These are phyloP conservation scores for Coccomyxa subellipsoidea DNA, from an alignment of 163 green algal genomes.

Conservation along the genomic window DNA sequence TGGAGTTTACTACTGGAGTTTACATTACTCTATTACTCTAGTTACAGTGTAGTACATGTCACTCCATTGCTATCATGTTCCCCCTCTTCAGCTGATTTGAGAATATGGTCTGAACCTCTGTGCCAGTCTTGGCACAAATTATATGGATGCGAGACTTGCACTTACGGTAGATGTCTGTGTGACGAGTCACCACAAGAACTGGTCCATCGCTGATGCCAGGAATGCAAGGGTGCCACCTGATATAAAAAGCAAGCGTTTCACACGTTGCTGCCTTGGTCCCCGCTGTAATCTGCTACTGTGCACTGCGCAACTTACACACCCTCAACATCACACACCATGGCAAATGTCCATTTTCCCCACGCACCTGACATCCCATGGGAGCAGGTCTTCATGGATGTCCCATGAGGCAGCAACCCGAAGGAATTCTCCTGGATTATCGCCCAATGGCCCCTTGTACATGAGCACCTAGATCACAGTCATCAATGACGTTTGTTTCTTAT, in stretches of 20 bases:
- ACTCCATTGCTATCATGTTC: not conserved
- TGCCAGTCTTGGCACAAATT: not conserved
- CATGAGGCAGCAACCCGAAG: not conserved
- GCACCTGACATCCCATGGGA: not conserved
- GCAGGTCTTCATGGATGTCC: not conserved
- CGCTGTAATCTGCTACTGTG: too few species aligned
- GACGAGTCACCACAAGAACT: not conserved
- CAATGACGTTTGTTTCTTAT: too few species aligned
- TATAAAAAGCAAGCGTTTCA: too few species aligned
- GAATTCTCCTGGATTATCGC: not conserved
- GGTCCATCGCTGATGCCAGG: not conserved
- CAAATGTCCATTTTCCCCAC: too few species aligned
- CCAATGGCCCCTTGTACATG: not conserved
- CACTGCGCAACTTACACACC: too few species aligned
- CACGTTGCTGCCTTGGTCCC: too few species aligned
- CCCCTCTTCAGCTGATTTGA: not conserved
- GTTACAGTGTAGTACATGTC: not conserved
- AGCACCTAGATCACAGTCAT: not conserved
- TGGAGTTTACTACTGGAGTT: too few species aligned
- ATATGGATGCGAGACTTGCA: not conserved
- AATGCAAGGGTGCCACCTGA: not conserved
- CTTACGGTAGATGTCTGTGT: not conserved
- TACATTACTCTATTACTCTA: too few species aligned
- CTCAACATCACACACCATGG: too few species aligned
- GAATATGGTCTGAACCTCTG: not conserved